These are phyloP conservation scores for Beta lomatogona DNA, from an alignment of 179 eudicot species.

Conservation along the genomic window DNA sequence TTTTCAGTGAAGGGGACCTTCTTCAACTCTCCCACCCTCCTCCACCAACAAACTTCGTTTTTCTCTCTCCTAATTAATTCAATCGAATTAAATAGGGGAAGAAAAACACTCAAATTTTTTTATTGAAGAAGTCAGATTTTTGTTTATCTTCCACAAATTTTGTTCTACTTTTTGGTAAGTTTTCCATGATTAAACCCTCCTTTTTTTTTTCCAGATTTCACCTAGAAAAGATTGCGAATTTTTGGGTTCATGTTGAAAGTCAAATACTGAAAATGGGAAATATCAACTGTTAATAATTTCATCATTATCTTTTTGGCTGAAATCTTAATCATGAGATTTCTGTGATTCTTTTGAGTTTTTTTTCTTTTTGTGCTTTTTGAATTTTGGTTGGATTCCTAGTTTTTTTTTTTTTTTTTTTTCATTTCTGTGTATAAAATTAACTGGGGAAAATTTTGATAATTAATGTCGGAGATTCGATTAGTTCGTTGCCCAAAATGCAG, in stretches of 20 bases:
- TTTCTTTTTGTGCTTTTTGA: neutral
- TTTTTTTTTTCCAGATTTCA: too few species aligned
- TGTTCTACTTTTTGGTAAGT: slow-evolving; percentile 15
- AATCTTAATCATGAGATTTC: neutral
- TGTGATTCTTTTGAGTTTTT: neutral
- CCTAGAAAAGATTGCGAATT: neutral
- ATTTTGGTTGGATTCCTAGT: neutral
- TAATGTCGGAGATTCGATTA: slow-evolving; percentile 40
- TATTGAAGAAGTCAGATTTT: neutral
- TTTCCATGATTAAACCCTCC: neutral
- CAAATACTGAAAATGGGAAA: neutral
- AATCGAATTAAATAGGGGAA: neutral
- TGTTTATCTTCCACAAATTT: neutral
- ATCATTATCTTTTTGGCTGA: neutral
- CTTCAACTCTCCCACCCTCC: neutral
- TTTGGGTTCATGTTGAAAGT: neutral
- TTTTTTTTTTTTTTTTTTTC: neutral
- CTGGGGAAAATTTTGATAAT: neutral
- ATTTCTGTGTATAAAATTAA: neutral
- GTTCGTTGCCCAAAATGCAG: slow-evolving; percentile 87
- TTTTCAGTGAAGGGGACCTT: neutral
- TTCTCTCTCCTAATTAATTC: slow-evolving; percentile 15
- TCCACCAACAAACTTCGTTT: neutral
- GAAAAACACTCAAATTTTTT: neutral
- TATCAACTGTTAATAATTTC: neutral